phyloP scores from a whole-genome alignment of 176 grass and related monocot genomes.

The Carex myosuroides region DNA sequence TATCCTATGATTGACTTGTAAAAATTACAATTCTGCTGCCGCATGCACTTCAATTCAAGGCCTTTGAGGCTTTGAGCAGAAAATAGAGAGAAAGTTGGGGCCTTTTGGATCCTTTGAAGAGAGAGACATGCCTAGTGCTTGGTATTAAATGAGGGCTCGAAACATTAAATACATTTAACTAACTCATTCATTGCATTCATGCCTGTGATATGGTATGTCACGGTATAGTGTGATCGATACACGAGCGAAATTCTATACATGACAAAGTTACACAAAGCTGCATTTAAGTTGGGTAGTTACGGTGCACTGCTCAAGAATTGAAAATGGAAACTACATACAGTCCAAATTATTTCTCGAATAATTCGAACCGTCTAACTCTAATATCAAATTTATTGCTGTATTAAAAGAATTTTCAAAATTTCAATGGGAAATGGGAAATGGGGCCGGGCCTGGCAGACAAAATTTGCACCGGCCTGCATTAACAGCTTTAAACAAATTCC shows the following conservation, averaged over 20 bases:
- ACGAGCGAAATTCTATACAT: no score
- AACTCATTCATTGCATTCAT: background rate
- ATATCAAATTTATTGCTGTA: background rate
- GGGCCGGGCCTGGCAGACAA: background rate
- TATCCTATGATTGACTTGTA: no score
- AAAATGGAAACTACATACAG: background rate
- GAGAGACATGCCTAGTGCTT: background rate
- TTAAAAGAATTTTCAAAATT: background rate
- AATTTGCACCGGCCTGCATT: background rate
- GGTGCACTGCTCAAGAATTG: background rate
- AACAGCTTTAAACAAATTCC: background rate
- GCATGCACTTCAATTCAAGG: background rate
- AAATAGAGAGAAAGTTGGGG: background rate
- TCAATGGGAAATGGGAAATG: background rate
- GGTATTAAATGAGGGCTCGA: background rate
- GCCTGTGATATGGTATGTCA: background rate
- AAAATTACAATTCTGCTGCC: background rate
- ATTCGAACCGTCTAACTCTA: background rate
- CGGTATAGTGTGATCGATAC: background rate
- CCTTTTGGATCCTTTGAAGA: background rate
- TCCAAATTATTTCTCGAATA: conserved; percentile 1
- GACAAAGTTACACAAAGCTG: background rate
- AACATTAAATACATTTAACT: background rate
- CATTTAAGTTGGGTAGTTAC: conserved; percentile 13
- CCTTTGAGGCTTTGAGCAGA: background rate